Conservation (phyloP, 495 filamentous ascomycete genomes). For the Xylaria cubensis region DNA sequence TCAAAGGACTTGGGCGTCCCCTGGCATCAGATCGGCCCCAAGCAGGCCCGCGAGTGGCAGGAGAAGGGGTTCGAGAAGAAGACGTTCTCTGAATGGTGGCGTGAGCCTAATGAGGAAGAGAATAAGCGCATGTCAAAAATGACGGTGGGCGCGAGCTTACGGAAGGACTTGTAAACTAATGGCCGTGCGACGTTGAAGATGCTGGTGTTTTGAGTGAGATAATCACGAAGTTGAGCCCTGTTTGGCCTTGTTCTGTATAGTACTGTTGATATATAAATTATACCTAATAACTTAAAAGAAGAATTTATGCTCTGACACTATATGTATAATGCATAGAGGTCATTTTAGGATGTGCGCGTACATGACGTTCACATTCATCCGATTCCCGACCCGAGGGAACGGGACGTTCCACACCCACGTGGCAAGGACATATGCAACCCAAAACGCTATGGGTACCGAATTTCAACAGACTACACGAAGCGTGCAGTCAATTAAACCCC, state of each 20-base stretch:
- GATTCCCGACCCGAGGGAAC: neutral
- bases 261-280: too few relatives aligned
- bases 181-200: too few relatives aligned
- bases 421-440: neutral
- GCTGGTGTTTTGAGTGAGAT: neutral
- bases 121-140: conserved; percentile 28
- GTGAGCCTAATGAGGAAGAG: conserved; percentile 30
- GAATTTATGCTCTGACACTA: too few relatives aligned
- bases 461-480: neutral
- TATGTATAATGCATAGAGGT: too few relatives aligned
- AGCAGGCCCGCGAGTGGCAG: conserved; percentile 41
- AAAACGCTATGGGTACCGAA: neutral
- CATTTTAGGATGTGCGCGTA: too few relatives aligned
- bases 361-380: neutral
- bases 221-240: neutral
- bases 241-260: neutral
- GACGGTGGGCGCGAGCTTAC: conserved; percentile 19
- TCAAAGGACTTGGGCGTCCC: conserved; percentile 45
- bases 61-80: conserved; percentile 41
- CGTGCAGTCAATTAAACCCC: too few relatives aligned
- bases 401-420: conserved; percentile 8
- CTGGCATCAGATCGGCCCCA: conserved; percentile 41
- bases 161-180: conserved; percentile 25
- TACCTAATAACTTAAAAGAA: too few relatives aligned
- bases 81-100: conserved; percentile 39